Conservation (phyloP, 129 eudicot genomes). For the Centaurea solstitialis region DNA sequence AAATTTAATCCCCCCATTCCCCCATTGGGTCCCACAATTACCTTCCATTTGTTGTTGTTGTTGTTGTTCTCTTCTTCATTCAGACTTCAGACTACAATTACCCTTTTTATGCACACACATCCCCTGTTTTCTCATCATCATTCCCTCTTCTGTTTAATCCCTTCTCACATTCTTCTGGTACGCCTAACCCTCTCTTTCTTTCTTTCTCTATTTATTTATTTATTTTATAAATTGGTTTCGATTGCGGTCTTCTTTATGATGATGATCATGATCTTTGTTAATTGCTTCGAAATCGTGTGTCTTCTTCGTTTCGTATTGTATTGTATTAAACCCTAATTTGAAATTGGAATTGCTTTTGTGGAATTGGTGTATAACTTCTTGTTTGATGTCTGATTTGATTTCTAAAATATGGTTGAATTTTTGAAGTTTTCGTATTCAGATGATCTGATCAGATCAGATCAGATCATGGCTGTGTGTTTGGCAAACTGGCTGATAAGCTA, state of each 20-base stretch:
- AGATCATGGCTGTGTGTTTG: too few relatives aligned
- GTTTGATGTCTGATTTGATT: slow-evolving; percentile 6
- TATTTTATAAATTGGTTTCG: background rate
- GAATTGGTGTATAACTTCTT: background rate
- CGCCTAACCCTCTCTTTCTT: slow-evolving; percentile 4
- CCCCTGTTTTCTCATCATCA: background rate
- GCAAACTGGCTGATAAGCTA: too few relatives aligned
- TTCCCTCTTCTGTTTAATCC: slow-evolving; percentile 15
- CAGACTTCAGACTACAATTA: too few relatives aligned
- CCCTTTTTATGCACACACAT: background rate
- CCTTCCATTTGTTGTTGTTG: too few relatives aligned
- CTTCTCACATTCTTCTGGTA: slow-evolving; percentile 18
- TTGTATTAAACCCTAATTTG: background rate
- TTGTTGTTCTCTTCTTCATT: too few relatives aligned
- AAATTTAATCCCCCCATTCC: slow-evolving; percentile 6
- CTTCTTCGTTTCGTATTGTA: too few relatives aligned
- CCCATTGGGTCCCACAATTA: slow-evolving; percentile 31
- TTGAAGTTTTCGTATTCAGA: too few relatives aligned
- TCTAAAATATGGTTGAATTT: background rate
- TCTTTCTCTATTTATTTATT: background rate
- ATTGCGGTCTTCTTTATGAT: background rate
- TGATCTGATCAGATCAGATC: background rate
- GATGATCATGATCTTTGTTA: background rate
- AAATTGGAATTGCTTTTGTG: background rate
- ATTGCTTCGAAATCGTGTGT: background rate